Evolutionary conservation across 2,329 filamentous ascomycete species (phyloP).

Genomic region (Madurella mycetomatis): DNA sequence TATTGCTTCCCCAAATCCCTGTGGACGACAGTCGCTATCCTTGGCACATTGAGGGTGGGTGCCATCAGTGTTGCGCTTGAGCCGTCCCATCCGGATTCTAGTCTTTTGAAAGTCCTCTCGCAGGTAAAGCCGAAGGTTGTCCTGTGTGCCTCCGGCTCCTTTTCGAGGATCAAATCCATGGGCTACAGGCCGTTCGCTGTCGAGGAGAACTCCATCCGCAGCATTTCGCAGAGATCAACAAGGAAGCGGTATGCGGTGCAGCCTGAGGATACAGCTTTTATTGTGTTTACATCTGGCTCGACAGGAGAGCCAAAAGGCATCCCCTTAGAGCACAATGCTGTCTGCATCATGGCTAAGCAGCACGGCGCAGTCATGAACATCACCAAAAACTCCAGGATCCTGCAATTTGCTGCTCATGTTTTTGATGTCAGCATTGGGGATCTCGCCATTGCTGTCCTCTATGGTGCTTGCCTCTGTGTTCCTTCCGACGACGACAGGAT

Average conservation of each 20-base stretch:
- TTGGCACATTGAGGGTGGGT: constrained; percentile 8
- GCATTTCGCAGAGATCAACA: constrained; percentile 1
- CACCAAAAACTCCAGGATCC: constrained; percentile 24
- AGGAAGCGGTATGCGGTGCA: constrained; percentile 20
- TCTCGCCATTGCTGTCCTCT: constrained; percentile 16
- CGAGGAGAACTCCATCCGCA: constrained; percentile 3
- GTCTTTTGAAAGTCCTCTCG: not conserved
- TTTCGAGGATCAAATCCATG: constrained; percentile 5
- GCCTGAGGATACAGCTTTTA: constrained; percentile 27
- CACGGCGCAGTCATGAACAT: constrained; percentile 23
- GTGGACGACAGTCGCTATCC: constrained; percentile 9
- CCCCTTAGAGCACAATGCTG: constrained; percentile 11
- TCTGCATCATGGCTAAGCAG: constrained; percentile 20
- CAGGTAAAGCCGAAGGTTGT: constrained; percentile 10
- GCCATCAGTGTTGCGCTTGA: constrained; percentile 8
- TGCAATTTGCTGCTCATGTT: constrained; percentile 33
- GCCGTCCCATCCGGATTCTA: constrained; percentile 9
- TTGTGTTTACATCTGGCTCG: constrained; percentile 41
- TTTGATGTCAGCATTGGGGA: constrained; percentile 31
- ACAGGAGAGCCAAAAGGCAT: constrained; percentile 45
- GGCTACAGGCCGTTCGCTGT: constrained; percentile 8
- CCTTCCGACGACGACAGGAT: constrained; percentile 36
- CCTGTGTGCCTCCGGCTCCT: not conserved
- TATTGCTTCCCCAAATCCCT: constrained; percentile 14
- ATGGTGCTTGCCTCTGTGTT: constrained; percentile 33